A percentile compares a stretch with the other conserved stretches of the same genome.
Conservation (phyloP, 2,329 filamentous ascomycete genomes). For the Claviceps purpurea region DNA sequence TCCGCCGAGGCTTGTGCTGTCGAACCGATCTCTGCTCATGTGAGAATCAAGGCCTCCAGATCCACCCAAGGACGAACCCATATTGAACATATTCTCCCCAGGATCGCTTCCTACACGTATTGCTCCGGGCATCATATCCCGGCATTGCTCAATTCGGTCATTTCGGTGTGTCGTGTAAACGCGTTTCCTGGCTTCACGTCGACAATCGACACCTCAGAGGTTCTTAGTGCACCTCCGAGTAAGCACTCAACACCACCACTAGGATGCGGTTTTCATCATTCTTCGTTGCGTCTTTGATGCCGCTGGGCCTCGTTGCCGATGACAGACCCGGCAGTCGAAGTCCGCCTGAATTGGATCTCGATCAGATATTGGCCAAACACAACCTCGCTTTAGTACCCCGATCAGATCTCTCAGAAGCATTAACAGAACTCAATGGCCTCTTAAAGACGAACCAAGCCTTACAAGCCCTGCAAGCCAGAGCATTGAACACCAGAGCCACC, state of each 20-base stretch:
- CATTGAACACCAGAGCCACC: neutral
- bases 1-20: slow-evolving; percentile 1
- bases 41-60: neutral
- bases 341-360: slow-evolving; percentile 23
- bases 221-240: neutral
- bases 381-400: slow-evolving; percentile 30
- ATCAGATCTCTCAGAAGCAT: slow-evolving; percentile 31
- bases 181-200: neutral
- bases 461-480: slow-evolving; percentile 4
- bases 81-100: slow-evolving; percentile 1
- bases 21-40: neutral
- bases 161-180: neutral
- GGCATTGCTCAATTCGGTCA: neutral
- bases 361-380: slow-evolving; percentile 27
- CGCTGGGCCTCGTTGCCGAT: slow-evolving; percentile 19
- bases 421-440: slow-evolving; percentile 27
- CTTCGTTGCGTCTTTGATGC: slow-evolving; percentile 20
- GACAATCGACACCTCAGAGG: neutral
- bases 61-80: neutral
- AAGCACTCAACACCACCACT: slow-evolving; percentile 2
- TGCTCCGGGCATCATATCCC: neutral
- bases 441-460: slow-evolving; percentile 18
- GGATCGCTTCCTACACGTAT: neutral
- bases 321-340: slow-evolving; percentile 11
- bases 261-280: slow-evolving; percentile 24